Evolutionary conservation across 2,329 filamentous ascomycete genomes (phyloP).

Genomic region (Pestalotiopsis sp.): DNA sequence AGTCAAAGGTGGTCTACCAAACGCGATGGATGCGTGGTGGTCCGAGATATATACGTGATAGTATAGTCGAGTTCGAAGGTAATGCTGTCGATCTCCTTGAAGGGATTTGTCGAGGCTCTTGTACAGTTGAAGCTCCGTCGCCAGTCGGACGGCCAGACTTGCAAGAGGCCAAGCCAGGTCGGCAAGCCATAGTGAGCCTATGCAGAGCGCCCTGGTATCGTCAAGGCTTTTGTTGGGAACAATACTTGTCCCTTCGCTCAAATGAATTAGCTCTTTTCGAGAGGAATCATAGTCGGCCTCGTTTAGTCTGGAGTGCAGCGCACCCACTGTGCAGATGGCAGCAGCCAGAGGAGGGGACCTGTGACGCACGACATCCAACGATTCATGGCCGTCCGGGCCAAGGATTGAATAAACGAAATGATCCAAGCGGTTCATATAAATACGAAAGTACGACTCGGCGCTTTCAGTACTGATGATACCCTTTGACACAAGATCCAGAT

Average conservation of each 20-base stretch:
- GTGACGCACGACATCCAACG: background rate
- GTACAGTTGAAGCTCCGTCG: conserved; percentile 59
- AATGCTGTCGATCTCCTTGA: conserved; percentile 46
- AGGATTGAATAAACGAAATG: background rate
- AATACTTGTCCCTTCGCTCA: background rate
- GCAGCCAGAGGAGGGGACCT: background rate
- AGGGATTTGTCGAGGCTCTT: conserved; percentile 53
- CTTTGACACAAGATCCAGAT: background rate
- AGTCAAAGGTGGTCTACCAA: conserved; percentile 32
- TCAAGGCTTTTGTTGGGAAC: conserved; percentile 38
- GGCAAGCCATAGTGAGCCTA: conserved; percentile 66
- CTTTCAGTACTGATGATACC: background rate
- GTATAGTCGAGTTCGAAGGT: conserved; percentile 62
- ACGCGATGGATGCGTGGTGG: conserved; percentile 67
- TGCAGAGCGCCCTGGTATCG: conserved; percentile 61
- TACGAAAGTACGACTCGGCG: background rate
- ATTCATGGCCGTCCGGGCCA: background rate
- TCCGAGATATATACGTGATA: conserved; percentile 68
- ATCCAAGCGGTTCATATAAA: background rate
- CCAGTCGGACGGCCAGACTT: conserved; percentile 59
- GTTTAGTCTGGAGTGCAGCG: background rate
- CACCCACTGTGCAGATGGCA: background rate
- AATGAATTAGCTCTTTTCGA: background rate
- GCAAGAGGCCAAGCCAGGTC: conserved; percentile 60
- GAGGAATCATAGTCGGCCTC: background rate